Percentiles rank a stretch among this genome's conserved stretches.
Conservation (phyloP, 176 grass and related monocot genomes). For the Secale cereale region DNA sequence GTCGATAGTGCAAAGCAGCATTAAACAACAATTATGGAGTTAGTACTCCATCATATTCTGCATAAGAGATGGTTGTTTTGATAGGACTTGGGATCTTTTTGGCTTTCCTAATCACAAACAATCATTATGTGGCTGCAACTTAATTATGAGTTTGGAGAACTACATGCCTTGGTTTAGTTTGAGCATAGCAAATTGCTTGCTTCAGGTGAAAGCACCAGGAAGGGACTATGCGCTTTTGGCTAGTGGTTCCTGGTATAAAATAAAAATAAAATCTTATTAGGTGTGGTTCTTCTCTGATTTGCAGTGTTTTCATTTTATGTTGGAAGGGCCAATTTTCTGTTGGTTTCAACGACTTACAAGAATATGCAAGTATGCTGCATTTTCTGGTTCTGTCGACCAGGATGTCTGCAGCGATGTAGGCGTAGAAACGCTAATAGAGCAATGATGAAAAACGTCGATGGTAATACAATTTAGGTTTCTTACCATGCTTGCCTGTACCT, state of each 20-base stretch:
- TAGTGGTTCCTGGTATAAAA: background rate
- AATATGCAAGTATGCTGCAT: background rate
- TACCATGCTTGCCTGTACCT: background rate
- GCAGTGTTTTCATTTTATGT: background rate
- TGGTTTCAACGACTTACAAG: background rate
- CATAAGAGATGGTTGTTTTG: background rate
- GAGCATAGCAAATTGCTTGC: background rate
- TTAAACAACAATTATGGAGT: background rate
- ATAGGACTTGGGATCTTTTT: background rate
- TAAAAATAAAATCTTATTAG: background rate
- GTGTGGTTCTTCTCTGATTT: background rate
- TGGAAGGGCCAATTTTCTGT: background rate
- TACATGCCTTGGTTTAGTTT: background rate
- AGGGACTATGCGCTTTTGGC: background rate
- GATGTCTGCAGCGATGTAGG: too few relatives aligned
- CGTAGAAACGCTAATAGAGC: background rate
- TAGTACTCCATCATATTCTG: background rate
- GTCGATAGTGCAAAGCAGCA: background rate
- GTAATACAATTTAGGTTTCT: background rate
- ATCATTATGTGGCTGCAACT: background rate
- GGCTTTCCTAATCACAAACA: background rate
- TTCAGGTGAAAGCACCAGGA: constrained; percentile 24
- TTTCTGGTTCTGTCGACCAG: background rate
- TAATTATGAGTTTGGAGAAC: too few relatives aligned
- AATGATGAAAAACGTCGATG: too few relatives aligned